These are phyloP conservation scores for Podospora didyma DNA, from an alignment of 495 filamentous ascomycete genomes.

Conservation along the genomic window DNA sequence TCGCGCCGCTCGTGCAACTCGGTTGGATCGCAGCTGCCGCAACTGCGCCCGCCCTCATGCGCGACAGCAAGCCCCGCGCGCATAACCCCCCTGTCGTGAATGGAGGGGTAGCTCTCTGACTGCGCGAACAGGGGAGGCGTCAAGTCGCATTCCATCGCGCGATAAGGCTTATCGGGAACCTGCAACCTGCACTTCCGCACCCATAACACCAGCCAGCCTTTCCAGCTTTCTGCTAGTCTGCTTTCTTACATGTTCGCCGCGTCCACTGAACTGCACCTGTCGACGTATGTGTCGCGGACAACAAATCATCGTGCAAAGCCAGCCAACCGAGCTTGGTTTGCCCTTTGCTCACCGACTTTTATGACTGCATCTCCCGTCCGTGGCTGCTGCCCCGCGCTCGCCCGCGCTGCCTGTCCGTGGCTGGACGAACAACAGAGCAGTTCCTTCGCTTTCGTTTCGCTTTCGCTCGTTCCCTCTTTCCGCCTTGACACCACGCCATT, in stretches of 20 bases:
- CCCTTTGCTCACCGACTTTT: conserved; percentile 19
- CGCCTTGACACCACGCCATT: not conserved
- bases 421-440: not conserved
- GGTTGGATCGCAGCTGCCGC: conserved; percentile 20
- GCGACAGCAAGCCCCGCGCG: conserved; percentile 19
- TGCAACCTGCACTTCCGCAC: conserved; percentile 1
- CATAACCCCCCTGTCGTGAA: conserved; percentile 1
- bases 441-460: not conserved
- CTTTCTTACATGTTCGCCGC: no score
- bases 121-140: conserved; percentile 6
- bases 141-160: conserved; percentile 7
- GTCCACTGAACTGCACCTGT: not conserved
- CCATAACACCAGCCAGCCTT: not conserved
- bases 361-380: conserved; percentile 9
- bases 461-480: not conserved
- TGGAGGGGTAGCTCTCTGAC: not conserved
- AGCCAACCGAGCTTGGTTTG: not conserved
- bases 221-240: not conserved
- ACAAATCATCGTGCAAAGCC: conserved; percentile 6
- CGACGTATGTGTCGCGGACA: not conserved
- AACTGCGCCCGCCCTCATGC: conserved; percentile 10
- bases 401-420: not conserved
- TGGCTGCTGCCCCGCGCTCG: not conserved
- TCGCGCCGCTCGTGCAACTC: conserved; percentile 3
- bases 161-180: conserved; percentile 11